phyloP scores from a whole-genome alignment of 176 grass and related monocot genomes.

The Oryza officinalis region DNA sequence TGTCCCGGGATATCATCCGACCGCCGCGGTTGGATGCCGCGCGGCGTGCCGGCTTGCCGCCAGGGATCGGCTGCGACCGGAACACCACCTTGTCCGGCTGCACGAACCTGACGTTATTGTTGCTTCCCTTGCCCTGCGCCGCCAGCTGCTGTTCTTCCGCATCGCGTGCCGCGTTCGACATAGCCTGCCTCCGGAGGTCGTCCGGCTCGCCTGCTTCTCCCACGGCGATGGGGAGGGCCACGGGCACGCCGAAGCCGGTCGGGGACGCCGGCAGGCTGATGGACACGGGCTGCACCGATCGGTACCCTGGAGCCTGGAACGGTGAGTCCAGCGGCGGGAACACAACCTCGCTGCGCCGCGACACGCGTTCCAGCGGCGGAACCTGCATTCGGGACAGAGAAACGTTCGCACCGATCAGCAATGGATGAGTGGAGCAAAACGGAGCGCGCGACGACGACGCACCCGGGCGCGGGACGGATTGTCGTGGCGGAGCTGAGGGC shows the following conservation, averaged over 20 bases:
- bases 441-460: neutral
- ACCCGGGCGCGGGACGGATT: neutral
- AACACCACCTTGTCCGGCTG: constrained; percentile 55
- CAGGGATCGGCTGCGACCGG: constrained; percentile 70
- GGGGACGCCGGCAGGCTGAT: constrained; percentile 84
- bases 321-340: constrained; percentile 42
- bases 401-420: neutral
- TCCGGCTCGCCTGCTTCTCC: neutral
- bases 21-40: neutral
- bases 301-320: constrained; percentile 29
- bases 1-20: constrained; percentile 41
- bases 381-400: constrained; percentile 2
- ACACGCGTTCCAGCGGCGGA: constrained; percentile 23
- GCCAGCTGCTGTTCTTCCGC: neutral
- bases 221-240: neutral
- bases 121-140: neutral
- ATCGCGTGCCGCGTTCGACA: constrained; percentile 1
- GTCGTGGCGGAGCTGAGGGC: neutral
- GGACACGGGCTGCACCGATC: constrained; percentile 49
- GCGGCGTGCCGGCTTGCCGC: neutral
- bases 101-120: constrained; percentile 16
- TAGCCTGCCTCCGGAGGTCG: constrained; percentile 17
- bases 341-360: constrained; percentile 34
- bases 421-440: neutral
- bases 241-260: constrained; percentile 25